These are phyloP conservation scores for Picochlorum sp. DNA, from an alignment of 139 green algal species.

Conservation along the genomic window DNA sequence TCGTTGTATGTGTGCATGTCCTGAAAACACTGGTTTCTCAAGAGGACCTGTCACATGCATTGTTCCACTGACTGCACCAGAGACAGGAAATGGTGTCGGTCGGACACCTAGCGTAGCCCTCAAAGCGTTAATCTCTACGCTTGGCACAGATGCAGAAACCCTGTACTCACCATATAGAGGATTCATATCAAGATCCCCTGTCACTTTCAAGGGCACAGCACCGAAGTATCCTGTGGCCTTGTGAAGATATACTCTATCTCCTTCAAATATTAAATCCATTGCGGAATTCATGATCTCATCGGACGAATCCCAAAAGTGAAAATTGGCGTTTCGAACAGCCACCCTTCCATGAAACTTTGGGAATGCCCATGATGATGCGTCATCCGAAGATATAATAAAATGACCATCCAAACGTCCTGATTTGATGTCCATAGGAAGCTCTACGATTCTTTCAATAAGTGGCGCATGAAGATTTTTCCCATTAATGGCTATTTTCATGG, in stretches of 20 bases:
- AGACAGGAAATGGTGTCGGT: conserved; percentile 61
- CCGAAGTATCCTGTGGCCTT: conserved; percentile 71
- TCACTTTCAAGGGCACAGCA: conserved; percentile 51
- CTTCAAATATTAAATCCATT: conserved; percentile 88
- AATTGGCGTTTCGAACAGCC: conserved; percentile 39
- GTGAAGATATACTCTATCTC: conserved; percentile 85
- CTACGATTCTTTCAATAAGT: conserved; percentile 74
- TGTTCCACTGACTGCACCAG: conserved; percentile 67
- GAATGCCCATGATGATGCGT: conserved; percentile 61
- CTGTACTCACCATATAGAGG: conserved; percentile 71
- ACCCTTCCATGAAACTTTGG: conserved; percentile 62
- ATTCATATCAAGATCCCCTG: conserved; percentile 87
- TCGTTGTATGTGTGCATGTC: conserved; percentile 21
- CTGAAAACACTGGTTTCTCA: conserved; percentile 82
- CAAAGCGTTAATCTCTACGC: conserved; percentile 82
- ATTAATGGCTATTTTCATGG: conserved; percentile 37
- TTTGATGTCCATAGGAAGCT: conserved; percentile 85
- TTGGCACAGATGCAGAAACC: conserved; percentile 48
- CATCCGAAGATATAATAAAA: conserved; percentile 45
- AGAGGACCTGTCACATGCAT: conserved; percentile 83
- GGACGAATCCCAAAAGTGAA: conserved; percentile 94
- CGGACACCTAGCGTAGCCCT: conserved; percentile 71
- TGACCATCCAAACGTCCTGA: conserved; percentile 56
- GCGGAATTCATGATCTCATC: conserved; percentile 67
- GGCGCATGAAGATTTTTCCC: conserved; percentile 62